Evolutionary conservation across 768 basidiomycete genomes (phyloP).

Genomic region (Kwoniella sp.): DNA sequence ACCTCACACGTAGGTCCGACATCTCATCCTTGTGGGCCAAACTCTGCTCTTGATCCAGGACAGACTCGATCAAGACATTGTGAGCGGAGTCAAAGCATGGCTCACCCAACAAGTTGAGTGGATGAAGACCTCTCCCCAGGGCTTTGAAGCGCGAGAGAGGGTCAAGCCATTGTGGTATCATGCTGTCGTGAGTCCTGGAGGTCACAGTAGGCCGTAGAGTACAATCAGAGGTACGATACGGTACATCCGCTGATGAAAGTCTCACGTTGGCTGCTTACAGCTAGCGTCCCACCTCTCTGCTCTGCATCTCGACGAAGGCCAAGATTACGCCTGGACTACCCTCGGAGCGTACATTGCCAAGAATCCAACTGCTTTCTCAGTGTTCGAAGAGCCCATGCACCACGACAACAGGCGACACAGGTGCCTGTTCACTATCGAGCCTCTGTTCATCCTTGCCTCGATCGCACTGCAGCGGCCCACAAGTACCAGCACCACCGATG

Average conservation of each 20-base stretch:
- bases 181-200: conserved; percentile 14
- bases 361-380: background rate
- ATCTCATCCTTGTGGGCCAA: conserved; percentile 15
- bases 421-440: conserved; percentile 7
- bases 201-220: too few relatives aligned
- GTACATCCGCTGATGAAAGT: too few relatives aligned
- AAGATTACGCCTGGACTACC: background rate
- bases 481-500: too few relatives aligned
- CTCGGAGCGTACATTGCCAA: background rate
- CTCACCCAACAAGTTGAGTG: background rate
- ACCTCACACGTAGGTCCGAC: conserved; percentile 10
- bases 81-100: background rate
- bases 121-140: conserved; percentile 14
- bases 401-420: conserved; percentile 4
- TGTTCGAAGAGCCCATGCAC: background rate
- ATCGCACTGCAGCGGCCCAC: background rate
- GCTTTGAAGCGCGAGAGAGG: conserved; percentile 1
- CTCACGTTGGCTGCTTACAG: too few relatives aligned
- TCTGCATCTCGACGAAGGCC: background rate
- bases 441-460: background rate
- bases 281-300: background rate
- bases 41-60: background rate
- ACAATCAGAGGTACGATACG: too few relatives aligned
- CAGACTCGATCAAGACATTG: background rate
- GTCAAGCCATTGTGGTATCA: conserved; percentile 8